Conservation (phyloP, 371 early-diverging fungal species). For the Haplosporangium sp. region DNA sequence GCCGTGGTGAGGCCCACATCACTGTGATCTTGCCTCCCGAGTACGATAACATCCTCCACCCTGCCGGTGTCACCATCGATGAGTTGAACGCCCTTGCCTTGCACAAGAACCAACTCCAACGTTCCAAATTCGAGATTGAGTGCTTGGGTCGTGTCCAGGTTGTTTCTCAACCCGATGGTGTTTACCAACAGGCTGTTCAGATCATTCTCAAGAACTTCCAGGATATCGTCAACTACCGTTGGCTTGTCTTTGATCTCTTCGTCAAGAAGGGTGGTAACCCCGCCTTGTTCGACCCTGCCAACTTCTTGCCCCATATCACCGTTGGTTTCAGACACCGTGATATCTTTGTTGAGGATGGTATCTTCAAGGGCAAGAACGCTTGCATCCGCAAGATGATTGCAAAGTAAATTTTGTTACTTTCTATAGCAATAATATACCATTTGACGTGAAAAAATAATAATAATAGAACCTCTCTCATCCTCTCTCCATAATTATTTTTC, state of each 20-base stretch:
- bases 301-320: constrained; percentile 81
- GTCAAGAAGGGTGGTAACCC: constrained; percentile 68
- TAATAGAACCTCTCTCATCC: no score
- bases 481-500: no score
- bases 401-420: constrained; percentile 21
- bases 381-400: constrained; percentile 66
- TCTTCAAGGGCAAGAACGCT: constrained; percentile 79
- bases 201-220: constrained; percentile 42
- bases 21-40: constrained; percentile 85
- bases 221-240: constrained; percentile 62
- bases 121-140: constrained; percentile 61
- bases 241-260: constrained; percentile 64
- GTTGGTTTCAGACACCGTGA: constrained; percentile 76
- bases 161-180: constrained; percentile 29
- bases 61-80: constrained; percentile 75
- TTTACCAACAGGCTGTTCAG: constrained; percentile 45
- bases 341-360: constrained; percentile 74
- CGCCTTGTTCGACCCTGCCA: constrained; percentile 69
- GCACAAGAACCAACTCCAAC: constrained; percentile 64
- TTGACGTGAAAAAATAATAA: no score
- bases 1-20: constrained; percentile 81
- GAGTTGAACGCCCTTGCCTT: constrained; percentile 75
- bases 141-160: constrained; percentile 77
- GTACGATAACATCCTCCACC: constrained; percentile 64
- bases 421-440: no score